These are phyloP conservation scores for Parsonsia alboflavescens DNA, from an alignment of 257 asterid species.

Conservation along the genomic window DNA sequence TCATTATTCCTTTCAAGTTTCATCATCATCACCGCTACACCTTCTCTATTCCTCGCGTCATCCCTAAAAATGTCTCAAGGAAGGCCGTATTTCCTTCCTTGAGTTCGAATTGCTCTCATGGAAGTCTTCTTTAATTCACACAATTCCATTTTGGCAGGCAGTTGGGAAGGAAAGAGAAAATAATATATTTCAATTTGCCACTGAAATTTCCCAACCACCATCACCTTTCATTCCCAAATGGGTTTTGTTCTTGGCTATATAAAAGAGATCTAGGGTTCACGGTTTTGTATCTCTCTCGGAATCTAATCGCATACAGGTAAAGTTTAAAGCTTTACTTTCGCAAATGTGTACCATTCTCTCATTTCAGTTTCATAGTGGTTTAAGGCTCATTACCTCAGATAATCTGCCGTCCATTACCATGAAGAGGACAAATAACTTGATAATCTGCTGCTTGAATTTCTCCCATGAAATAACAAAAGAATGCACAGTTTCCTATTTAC, in stretches of 20 bases:
- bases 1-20: slow-evolving; percentile 15
- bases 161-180: not conserved
- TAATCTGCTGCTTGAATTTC: not conserved
- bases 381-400: not conserved
- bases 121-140: not conserved
- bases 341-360: not conserved
- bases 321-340: slow-evolving; percentile 20
- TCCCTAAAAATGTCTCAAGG: slow-evolving; percentile 28
- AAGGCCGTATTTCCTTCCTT: slow-evolving; percentile 4
- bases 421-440: not conserved
- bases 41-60: slow-evolving; percentile 15
- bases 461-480: not conserved
- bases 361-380: not conserved
- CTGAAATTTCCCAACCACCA: slow-evolving; percentile 4
- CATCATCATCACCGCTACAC: slow-evolving; percentile 9
- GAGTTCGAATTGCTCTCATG: not conserved
- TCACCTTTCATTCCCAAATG: slow-evolving; percentile 3
- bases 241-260: slow-evolving; percentile 1
- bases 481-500: not conserved
- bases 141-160: not conserved
- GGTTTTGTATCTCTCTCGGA: slow-evolving; percentile 2
- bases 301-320: slow-evolving; percentile 21
- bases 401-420: not conserved
- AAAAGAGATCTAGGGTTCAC: slow-evolving; percentile 29
- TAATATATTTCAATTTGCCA: slow-evolving; percentile 5